Conservation (phyloP, 169 alveolate species). For the Cryptosporidium meleagridis region DNA sequence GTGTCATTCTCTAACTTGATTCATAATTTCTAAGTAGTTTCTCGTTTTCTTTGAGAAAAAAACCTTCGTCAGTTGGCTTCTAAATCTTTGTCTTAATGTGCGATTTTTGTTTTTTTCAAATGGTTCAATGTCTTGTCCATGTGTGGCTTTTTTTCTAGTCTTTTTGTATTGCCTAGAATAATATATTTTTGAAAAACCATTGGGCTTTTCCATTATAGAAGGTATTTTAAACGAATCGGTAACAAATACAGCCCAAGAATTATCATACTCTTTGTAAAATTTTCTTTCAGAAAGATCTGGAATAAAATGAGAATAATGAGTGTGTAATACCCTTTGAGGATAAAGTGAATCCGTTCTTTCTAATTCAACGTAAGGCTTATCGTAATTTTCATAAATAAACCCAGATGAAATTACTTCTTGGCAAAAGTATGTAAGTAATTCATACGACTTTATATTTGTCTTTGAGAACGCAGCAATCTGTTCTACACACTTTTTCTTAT, state of each 20-base stretch:
- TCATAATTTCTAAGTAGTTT: not conserved
- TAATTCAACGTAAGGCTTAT: not conserved
- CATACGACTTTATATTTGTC: not conserved
- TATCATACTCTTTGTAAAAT: not conserved
- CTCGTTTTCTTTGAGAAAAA: not conserved
- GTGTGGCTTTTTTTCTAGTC: not conserved
- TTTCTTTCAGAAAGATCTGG: not conserved
- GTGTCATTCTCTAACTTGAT: not conserved
- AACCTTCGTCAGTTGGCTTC: not conserved
- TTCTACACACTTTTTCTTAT: not conserved
- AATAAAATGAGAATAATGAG: constrained; percentile 12
- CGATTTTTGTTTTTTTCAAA: not conserved
- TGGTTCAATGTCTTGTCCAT: not conserved
- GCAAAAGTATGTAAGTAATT: not conserved
- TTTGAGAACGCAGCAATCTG: not conserved
- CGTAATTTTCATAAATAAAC: not conserved
- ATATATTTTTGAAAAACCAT: constrained; percentile 1
- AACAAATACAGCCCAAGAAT: not conserved
- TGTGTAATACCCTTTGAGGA: constrained; percentile 13
- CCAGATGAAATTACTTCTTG: constrained; percentile 10
- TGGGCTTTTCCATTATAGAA: not conserved
- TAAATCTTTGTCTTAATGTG: not conserved
- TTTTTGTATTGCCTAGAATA: not conserved
- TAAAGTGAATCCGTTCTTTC: not conserved
- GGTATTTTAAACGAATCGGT: not conserved